These are phyloP conservation scores for Alternaria sp. DNA, from an alignment of 2,329 filamentous ascomycete genomes.

Conservation along the genomic window DNA sequence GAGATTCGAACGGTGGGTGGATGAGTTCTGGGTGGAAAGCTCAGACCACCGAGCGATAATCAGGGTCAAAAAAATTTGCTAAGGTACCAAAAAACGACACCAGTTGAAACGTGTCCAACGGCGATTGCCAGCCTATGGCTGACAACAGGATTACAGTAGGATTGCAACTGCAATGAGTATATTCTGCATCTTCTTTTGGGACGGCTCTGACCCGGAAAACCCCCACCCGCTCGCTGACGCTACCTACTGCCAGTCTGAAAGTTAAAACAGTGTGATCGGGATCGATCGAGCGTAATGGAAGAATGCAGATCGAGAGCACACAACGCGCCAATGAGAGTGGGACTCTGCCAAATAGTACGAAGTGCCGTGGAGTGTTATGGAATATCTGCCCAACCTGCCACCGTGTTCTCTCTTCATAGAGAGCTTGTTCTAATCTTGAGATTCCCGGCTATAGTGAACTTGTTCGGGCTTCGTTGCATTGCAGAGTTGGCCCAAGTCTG, in stretches of 20 bases:
- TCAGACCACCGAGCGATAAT: too few relatives aligned
- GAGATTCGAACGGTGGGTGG: too few relatives aligned
- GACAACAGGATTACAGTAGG: too few relatives aligned
- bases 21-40: too few relatives aligned
- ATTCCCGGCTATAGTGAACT: neutral
- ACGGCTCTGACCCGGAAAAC: neutral
- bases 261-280: neutral
- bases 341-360: constrained; percentile 5
- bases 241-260: neutral
- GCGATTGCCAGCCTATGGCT: too few relatives aligned
- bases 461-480: constrained; percentile 13
- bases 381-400: constrained; percentile 11
- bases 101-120: too few relatives aligned
- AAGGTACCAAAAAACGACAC: too few relatives aligned
- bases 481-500: constrained; percentile 19
- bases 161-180: too few relatives aligned
- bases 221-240: neutral
- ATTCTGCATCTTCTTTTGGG: neutral
- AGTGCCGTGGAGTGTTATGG: constrained; percentile 8
- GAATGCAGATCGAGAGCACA: neutral
- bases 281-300: constrained; percentile 14
- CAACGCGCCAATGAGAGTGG: constrained; percentile 12
- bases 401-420: constrained; percentile 24
- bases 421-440: constrained; percentile 27
- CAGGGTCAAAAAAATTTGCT: too few relatives aligned